phyloP scores from a whole-genome alignment of 495 filamentous ascomycete species.

The Daldinia bambusicola region DNA sequence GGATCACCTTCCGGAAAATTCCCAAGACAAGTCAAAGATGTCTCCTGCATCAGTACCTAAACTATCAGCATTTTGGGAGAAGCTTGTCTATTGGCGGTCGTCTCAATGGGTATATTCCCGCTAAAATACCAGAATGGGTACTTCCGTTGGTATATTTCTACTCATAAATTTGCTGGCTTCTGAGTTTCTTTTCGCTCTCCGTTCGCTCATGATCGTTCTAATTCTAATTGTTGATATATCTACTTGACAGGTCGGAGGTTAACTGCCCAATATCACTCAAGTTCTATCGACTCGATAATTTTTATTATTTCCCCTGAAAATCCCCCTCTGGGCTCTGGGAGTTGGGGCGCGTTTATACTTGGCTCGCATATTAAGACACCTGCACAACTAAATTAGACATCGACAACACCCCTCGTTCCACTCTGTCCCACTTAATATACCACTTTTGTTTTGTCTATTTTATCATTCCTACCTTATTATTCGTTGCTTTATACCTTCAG shows the following conservation, averaged over 20 bases:
- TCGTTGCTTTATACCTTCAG: conserved; percentile 25
- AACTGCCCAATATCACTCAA: background rate
- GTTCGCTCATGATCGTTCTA: conserved; percentile 12
- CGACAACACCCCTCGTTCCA: conserved; percentile 30
- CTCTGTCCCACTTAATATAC: conserved; percentile 24
- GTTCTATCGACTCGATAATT: conserved; percentile 1
- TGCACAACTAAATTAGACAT: conserved; percentile 17
- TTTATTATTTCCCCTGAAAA: background rate
- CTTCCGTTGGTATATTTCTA: conserved; percentile 17
- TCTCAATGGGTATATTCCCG: conserved; percentile 11
- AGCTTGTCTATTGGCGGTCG: conserved; percentile 26
- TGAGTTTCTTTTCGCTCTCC: conserved; percentile 6
- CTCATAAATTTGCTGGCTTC: conserved; percentile 20
- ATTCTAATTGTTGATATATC: conserved; percentile 1
- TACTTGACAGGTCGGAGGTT: background rate
- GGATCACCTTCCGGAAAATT: conserved; percentile 24
- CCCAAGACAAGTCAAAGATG: conserved; percentile 20
- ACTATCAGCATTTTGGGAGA: conserved; percentile 21
- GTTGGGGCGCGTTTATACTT: conserved; percentile 10
- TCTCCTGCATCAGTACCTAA: conserved; percentile 43
- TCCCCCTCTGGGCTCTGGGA: background rate
- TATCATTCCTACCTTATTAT: conserved; percentile 11
- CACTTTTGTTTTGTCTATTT: conserved; percentile 14
- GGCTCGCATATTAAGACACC: conserved; percentile 16
- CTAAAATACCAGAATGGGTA: conserved; percentile 15